Percentiles rank a stretch among this genome's conserved stretches.
Conservation (phyloP, 345 rosid species). For the Punica granatum region DNA sequence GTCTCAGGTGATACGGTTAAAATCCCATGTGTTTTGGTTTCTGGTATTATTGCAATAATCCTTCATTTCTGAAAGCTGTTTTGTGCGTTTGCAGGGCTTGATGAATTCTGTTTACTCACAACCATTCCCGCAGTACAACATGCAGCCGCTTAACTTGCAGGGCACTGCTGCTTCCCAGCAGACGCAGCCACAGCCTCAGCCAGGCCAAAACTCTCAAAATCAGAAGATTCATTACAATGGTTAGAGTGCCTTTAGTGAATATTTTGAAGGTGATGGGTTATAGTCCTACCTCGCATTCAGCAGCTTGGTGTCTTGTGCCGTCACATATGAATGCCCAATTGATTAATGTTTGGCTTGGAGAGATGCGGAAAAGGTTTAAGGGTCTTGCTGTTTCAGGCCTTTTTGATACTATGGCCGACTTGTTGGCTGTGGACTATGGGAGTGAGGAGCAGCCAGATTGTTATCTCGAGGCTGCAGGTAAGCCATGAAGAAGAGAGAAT, state of each 20-base stretch:
- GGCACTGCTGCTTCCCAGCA: slow-evolving; percentile 51
- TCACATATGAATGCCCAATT: slow-evolving; percentile 34
- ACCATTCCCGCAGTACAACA: slow-evolving; percentile 78
- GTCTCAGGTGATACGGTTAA: slow-evolving; percentile 59
- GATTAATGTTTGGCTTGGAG: slow-evolving; percentile 10
- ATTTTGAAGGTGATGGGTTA: slow-evolving; percentile 43
- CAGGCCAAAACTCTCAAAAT: slow-evolving; percentile 74
- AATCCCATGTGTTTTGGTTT: not conserved
- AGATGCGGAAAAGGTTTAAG: slow-evolving; percentile 4
- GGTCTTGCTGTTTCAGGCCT: slow-evolving; percentile 4
- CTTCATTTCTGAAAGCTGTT: not conserved
- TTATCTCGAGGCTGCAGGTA: slow-evolving; percentile 11
- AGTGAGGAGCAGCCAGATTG: slow-evolving; percentile 15
- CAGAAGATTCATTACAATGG: slow-evolving; percentile 78
- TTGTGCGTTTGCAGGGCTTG: slow-evolving; percentile 49
- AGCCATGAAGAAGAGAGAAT: slow-evolving; percentile 25
- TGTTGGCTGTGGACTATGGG: slow-evolving; percentile 20
- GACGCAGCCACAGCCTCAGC: slow-evolving; percentile 51
- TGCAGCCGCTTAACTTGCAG: slow-evolving; percentile 66
- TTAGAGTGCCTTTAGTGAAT: slow-evolving; percentile 16
- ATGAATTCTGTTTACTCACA: slow-evolving; percentile 93
- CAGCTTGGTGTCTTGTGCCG: slow-evolving; percentile 60
- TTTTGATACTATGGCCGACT: slow-evolving; percentile 10
- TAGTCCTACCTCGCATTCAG: slow-evolving; percentile 56
- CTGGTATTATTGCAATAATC: not conserved